These are phyloP conservation scores for Penicillium glabrum DNA, from an alignment of 2,329 filamentous ascomycete genomes.

Conservation along the genomic window DNA sequence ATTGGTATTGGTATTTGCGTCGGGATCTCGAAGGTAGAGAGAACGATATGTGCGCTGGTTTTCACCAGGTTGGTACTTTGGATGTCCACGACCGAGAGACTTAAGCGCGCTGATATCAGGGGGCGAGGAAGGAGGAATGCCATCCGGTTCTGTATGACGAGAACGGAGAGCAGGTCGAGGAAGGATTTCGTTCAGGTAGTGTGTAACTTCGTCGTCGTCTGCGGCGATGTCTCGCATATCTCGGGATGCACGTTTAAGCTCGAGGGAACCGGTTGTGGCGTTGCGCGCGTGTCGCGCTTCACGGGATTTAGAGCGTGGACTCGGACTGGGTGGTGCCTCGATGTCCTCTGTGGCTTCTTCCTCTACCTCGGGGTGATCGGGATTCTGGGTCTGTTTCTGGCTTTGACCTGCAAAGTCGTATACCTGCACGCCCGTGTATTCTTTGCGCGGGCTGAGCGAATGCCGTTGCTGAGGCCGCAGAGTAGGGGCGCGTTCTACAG, in stretches of 20 bases:
- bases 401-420: slow-evolving; percentile 23
- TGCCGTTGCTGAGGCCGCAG: slow-evolving; percentile 19
- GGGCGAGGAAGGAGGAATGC: slow-evolving; percentile 33
- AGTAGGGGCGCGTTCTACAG: slow-evolving; percentile 27
- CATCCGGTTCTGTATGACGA: slow-evolving; percentile 10
- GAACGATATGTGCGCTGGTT: slow-evolving; percentile 24
- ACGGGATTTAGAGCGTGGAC: slow-evolving; percentile 34
- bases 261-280: slow-evolving; percentile 19
- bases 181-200: slow-evolving; percentile 22
- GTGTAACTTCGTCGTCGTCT: slow-evolving; percentile 30
- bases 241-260: slow-evolving; percentile 22
- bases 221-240: slow-evolving; percentile 23
- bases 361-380: slow-evolving; percentile 18
- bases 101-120: slow-evolving; percentile 28
- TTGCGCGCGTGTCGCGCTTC: slow-evolving; percentile 17
- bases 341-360: slow-evolving; percentile 31
- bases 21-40: slow-evolving; percentile 21
- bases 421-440: slow-evolving; percentile 29
- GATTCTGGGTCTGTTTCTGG: background rate
- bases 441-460: slow-evolving; percentile 30
- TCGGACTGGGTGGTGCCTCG: slow-evolving; percentile 35
- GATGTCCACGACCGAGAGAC: slow-evolving; percentile 17
- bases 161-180: slow-evolving; percentile 14
- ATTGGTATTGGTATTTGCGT: slow-evolving; percentile 11
- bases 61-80: slow-evolving; percentile 23